Base-by-base conservation (phyloP, 495 filamentous ascomycete species). In the Chaetomium tenue region DNA sequence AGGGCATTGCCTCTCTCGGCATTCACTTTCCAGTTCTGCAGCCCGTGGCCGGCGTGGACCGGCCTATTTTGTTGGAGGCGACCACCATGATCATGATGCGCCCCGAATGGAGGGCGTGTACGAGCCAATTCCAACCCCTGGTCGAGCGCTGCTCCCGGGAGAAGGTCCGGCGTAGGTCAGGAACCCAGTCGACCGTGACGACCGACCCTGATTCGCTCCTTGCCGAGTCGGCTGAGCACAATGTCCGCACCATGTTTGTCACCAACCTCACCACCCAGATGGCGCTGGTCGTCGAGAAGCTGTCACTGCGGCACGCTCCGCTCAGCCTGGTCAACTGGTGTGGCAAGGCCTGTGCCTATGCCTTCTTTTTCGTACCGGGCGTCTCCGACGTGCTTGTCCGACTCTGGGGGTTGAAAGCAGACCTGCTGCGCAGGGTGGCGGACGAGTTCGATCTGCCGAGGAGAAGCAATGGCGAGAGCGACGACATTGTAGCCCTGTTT, bases 361-460 rank as follows among this genome's bases (percentile, higher is more conserved):
- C 94, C 40, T 98, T 97, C 76, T 95, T 94, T 72, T 98, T 97
- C 74, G 94, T 91, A 46, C 89, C 92, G 0, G 92, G 92, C 20
- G 84, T 97, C 61, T 89, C 92, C 44, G 93, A 97, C 69, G 85
- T 93, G 46, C 81, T 98, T 58, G 86, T 96, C 30, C 84, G 91
- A 28, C 76, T 97, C 26, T 97, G 93, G 94, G 85, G 86, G 47
- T 79, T 89, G 37, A 84, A 86, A 25, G 73, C 85, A 9, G 85
- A 84, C 60, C 72, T 82, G 33, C 81, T 96, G 67, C 86, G 89
- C 62, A 86, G 91, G 44, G 84, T 92, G 15, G 76, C 90, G 1
- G 82, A 87, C 40, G 87, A 89, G 63, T 85, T 89, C 63, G 77
- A 79, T 13, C 70, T 87, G 42, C 82, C 80, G 44, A 76, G 79